These are phyloP conservation scores for Anisodus tanguticus DNA, from an alignment of 257 asterid genomes.

Conservation along the genomic window DNA sequence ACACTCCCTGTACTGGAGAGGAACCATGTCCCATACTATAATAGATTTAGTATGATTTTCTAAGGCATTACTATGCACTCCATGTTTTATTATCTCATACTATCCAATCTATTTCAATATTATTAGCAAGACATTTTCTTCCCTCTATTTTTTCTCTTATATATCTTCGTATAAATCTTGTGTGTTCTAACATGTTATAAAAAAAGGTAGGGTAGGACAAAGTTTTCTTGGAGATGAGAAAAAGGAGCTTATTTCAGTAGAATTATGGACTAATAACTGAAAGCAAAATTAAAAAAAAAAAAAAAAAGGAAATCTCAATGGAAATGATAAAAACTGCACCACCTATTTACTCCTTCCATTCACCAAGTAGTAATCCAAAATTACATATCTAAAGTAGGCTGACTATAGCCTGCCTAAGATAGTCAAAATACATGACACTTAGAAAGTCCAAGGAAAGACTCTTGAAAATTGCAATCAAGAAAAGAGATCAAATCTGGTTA, in stretches of 20 bases:
- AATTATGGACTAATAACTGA: not conserved
- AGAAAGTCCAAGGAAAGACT: not conserved
- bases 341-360: not conserved
- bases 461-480: not conserved
- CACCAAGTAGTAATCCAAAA: slow-evolving; percentile 10
- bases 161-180: no score
- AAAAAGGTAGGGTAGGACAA: not conserved
- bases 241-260: not conserved
- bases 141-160: no score
- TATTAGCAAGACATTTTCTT: no score
- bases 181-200: not conserved
- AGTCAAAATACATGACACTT: not conserved
- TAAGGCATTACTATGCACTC: no score
- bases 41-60: no score
- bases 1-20: no score
- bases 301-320: not conserved
- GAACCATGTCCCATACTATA: no score
- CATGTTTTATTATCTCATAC: no score
- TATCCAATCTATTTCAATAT: no score
- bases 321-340: not conserved
- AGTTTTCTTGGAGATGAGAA: not conserved
- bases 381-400: not conserved
- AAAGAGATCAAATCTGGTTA: not conserved
- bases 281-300: not conserved
- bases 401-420: not conserved